A percentile compares a stretch with the other conserved stretches of the same genome.
Evolutionary conservation across 2,329 filamentous ascomycete species (phyloP).

Genomic region (Pyrenochaeta sp.): DNA sequence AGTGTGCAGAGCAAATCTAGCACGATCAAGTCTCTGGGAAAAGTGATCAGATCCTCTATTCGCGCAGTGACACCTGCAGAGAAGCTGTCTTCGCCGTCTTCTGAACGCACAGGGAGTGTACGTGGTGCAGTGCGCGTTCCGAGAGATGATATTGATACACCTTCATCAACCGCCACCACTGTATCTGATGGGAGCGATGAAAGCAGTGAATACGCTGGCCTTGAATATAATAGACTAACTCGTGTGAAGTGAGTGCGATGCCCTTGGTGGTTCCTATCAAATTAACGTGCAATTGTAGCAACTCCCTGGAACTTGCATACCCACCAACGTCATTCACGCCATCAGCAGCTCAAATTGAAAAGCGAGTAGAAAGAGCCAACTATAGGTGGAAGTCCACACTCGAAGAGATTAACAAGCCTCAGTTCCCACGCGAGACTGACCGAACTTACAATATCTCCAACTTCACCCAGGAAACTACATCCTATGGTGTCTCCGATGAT

Average conservation of each 20-base stretch:
- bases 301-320: no score
- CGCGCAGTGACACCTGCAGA: conserved; percentile 47
- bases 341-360: conserved; percentile 50
- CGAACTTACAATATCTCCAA: conserved; percentile 24
- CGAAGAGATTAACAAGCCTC: conserved; percentile 41
- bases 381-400: conserved; percentile 54
- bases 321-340: conserved; percentile 26
- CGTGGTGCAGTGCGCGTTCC: conserved; percentile 14
- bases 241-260: background rate
- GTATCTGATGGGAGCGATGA: conserved; percentile 4
- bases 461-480: conserved; percentile 3
- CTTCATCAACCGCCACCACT: conserved; percentile 7
- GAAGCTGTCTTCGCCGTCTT: conserved; percentile 11
- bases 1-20: conserved; percentile 33
- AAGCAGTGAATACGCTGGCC: background rate
- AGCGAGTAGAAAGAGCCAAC: conserved; percentile 48
- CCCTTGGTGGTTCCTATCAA: no score
- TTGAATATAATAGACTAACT: no score
- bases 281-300: no score
- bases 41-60: conserved; percentile 46
- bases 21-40: conserved; percentile 38
- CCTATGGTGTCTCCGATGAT: background rate
- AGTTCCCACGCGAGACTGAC: conserved; percentile 39
- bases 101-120: conserved; percentile 12
- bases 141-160: conserved; percentile 9